Evolutionary conservation across 2,329 filamentous ascomycete genomes (phyloP).

Genomic region (Alternaria longipes): DNA sequence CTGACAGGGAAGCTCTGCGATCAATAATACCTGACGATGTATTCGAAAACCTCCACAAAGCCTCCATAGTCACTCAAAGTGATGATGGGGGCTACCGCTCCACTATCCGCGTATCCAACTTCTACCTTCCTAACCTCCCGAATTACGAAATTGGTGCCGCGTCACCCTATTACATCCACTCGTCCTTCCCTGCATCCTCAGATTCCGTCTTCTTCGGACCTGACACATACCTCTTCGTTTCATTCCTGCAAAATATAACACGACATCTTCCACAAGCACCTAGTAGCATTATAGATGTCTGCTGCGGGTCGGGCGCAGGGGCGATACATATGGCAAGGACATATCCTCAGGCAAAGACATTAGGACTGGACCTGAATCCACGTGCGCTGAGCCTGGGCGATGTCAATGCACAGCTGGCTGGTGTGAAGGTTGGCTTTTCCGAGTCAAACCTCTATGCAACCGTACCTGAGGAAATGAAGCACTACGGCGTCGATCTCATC

Average conservation of each 20-base stretch:
- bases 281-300: slow-evolving; percentile 31
- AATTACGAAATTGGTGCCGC: background rate
- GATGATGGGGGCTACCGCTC: slow-evolving; percentile 23
- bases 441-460: slow-evolving; percentile 34
- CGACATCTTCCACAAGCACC: slow-evolving; percentile 19
- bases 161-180: slow-evolving; percentile 35
- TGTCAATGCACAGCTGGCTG: slow-evolving; percentile 29
- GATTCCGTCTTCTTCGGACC: slow-evolving; percentile 38
- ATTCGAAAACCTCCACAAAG: slow-evolving; percentile 18
- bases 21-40: slow-evolving; percentile 27
- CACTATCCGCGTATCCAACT: slow-evolving; percentile 32
- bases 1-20: slow-evolving; percentile 19
- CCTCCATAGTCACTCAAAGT: slow-evolving; percentile 16
- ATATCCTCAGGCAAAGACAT: slow-evolving; percentile 26
- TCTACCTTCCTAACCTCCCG: slow-evolving; percentile 25
- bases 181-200: slow-evolving; percentile 31
- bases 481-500: slow-evolving; percentile 28
- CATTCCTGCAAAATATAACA: slow-evolving; percentile 24
- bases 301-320: slow-evolving; percentile 35
- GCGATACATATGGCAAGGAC: slow-evolving; percentile 36
- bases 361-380: slow-evolving; percentile 35
- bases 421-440: slow-evolving; percentile 21
- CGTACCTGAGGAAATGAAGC: slow-evolving; percentile 17
- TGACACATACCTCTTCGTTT: slow-evolving; percentile 35
- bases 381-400: slow-evolving; percentile 27